A percentile compares a stretch with the other conserved stretches of the same genome.
Conservation (phyloP, 352 stramenopile genomes). For the Pythium sp. region DNA sequence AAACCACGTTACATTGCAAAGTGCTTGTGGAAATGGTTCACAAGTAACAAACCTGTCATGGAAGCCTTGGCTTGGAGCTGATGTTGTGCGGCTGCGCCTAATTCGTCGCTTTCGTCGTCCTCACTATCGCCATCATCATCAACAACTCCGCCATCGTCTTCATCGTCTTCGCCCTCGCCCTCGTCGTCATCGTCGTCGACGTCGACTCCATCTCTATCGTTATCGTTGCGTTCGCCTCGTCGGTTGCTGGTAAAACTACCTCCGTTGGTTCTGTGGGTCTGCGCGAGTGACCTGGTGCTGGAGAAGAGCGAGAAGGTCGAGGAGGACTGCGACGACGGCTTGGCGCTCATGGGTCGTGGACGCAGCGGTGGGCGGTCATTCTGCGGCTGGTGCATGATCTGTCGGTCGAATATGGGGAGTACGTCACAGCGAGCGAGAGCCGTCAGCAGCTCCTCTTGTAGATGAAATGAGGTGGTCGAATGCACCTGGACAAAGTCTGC, state of each 20-base stretch:
- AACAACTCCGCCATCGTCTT: conserved; percentile 18
- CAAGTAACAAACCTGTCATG: neutral
- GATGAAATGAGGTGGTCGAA: neutral
- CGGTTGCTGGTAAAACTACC: neutral
- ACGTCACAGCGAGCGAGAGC: neutral
- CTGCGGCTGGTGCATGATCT: neutral
- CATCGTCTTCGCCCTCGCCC: conserved; percentile 30
- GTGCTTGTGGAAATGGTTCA: neutral
- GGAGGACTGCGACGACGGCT: conserved; percentile 19
- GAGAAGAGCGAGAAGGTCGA: conserved; percentile 4
- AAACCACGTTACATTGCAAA: neutral
- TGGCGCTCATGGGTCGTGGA: conserved; percentile 51
- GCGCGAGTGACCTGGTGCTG: neutral
- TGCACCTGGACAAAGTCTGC: neutral
- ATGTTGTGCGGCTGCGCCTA: conserved; percentile 32
- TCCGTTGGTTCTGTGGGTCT: neutral
- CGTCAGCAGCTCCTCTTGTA: neutral
- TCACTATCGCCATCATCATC: conserved; percentile 12
- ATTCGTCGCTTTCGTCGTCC: conserved; percentile 23
- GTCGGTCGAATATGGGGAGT: neutral
- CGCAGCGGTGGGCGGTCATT: conserved; percentile 17
- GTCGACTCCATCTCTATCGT: conserved; percentile 30
- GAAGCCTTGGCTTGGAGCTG: conserved; percentile 5
- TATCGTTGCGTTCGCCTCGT: conserved; percentile 20
- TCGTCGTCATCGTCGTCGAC: conserved; percentile 38